Base-by-base conservation (phyloP, 2,329 filamentous ascomycete species). In the Microdochium trichocladiopsis region DNA sequence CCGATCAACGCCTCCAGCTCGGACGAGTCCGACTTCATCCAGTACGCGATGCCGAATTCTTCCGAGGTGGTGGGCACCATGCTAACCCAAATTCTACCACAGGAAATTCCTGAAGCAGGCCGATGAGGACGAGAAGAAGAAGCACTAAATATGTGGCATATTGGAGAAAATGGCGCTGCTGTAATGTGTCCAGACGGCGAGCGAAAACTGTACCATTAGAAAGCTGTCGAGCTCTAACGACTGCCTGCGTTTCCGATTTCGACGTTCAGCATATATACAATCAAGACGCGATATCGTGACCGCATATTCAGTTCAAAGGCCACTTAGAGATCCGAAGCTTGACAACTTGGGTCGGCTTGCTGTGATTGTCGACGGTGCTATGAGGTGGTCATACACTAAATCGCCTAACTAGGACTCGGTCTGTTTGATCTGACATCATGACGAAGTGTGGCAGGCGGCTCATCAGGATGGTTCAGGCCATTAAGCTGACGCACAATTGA, bases 1-100 rank as follows among this genome's bases (percentile, higher is more conserved):
- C 80, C 80, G 50, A 80, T 84, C 73, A 83, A 83, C 68, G 80
- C 80, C 55, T 76, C 78, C 50, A 81, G 74, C 71, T 73, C 79
- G 62, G 80, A 83, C 65, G 80, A 84, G 73, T 79, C 76, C 68
- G 78, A 83, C 66, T 84, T 84, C 70, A 82, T 84, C 74, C 81
- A 83, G 80, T 83, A 69, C 72, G 77, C 64, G 51, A 48, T 52
- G 51, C 53, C 50, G n/a, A 50, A 21, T 56, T 52, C 36, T 53
- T 50, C 28, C 55, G 58, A 60, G 49, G 62, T 55, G 22, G 49
- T 25, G 47, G 14, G 43, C 18, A 11, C 16, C 18, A 49, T 53
- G 52, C 58, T 61, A 53, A 65, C 50, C 31, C 3, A 16, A 14
- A 21, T 48, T 49, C 28, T 3, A 16, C 14, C 23, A 49, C 53